These are phyloP conservation scores for Malbranchea cinnamomea DNA, from an alignment of 2,329 filamentous ascomycete genomes.

Conservation along the genomic window DNA sequence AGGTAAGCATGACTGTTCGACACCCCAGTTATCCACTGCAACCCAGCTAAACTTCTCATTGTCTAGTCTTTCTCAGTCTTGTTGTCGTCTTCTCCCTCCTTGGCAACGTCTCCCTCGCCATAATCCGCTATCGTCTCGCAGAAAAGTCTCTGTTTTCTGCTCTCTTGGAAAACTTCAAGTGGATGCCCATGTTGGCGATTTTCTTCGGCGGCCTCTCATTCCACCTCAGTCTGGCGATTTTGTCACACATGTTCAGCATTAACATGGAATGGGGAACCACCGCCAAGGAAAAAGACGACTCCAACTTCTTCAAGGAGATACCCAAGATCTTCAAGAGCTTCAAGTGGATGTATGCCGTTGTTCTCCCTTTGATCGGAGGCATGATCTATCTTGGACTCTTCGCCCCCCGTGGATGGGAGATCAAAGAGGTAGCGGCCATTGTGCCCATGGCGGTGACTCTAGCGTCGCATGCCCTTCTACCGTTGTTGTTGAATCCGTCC, in stretches of 20 bases:
- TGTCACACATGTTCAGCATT: slow-evolving; percentile 72
- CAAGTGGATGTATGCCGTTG: slow-evolving; percentile 48
- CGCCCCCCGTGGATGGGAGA: slow-evolving; percentile 25
- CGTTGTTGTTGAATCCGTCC: slow-evolving; percentile 12
- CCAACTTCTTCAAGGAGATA: slow-evolving; percentile 74
- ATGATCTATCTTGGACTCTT: slow-evolving; percentile 17
- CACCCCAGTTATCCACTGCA: background rate
- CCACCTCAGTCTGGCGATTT: slow-evolving; percentile 64
- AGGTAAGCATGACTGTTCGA: slow-evolving; percentile 40
- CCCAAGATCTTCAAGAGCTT: slow-evolving; percentile 66
- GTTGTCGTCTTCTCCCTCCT: slow-evolving; percentile 50
- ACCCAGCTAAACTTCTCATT: background rate
- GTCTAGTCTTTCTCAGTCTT: slow-evolving; percentile 25
- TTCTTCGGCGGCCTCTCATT: slow-evolving; percentile 61
- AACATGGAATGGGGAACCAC: slow-evolving; percentile 80
- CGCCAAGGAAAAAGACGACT: slow-evolving; percentile 57
- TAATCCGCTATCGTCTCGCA: slow-evolving; percentile 47
- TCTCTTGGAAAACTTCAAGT: slow-evolving; percentile 45
- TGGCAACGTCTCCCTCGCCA: slow-evolving; percentile 45
- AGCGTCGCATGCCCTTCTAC: slow-evolving; percentile 11
- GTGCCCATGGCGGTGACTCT: slow-evolving; percentile 12
- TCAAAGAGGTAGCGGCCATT: slow-evolving; percentile 16
- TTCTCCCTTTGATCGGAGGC: slow-evolving; percentile 11
- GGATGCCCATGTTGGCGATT: slow-evolving; percentile 50
- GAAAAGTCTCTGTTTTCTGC: slow-evolving; percentile 37